phyloP scores from a whole-genome alignment of 768 basidiomycete genomes.

The Strobilomyces dryophilus region DNA sequence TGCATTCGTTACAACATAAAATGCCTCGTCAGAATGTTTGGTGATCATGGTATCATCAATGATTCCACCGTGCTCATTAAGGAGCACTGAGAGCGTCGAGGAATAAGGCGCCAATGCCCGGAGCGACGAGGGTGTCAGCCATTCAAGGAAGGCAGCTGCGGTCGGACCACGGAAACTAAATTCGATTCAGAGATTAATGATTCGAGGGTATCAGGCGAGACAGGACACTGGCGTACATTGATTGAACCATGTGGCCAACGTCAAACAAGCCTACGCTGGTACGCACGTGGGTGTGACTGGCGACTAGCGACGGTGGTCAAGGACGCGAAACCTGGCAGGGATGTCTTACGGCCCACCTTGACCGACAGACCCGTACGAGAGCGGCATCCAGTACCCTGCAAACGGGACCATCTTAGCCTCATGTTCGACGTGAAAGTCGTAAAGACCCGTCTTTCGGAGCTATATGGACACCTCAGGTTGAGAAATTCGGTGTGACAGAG shows the following conservation, averaged over 20 bases:
- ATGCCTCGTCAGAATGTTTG: constrained; percentile 73
- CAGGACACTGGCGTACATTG: constrained; percentile 49
- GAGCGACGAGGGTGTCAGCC: constrained; percentile 85
- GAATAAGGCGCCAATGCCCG: constrained; percentile 60
- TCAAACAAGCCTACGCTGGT: constrained; percentile 85
- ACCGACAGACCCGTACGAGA: constrained; percentile 77
- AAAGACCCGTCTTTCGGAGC: constrained; percentile 68
- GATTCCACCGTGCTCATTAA: constrained; percentile 89
- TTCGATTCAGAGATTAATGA: not conserved
- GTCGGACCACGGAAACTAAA: constrained; percentile 77
- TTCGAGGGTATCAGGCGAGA: not conserved
- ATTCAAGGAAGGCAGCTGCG: constrained; percentile 78
- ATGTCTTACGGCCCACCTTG: constrained; percentile 50
- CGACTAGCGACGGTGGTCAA: constrained; percentile 47
- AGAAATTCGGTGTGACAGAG: not conserved
- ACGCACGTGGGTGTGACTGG: constrained; percentile 88
- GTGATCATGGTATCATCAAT: constrained; percentile 95
- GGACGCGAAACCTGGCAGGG: constrained; percentile 3
- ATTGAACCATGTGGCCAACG: constrained; percentile 98
- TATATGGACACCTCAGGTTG: constrained; percentile 15
- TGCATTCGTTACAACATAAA: constrained; percentile 96
- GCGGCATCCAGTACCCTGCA: constrained; percentile 93
- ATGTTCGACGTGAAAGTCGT: constrained; percentile 82
- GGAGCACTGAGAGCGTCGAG: constrained; percentile 83
- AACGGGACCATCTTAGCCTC: constrained; percentile 96